These are phyloP conservation scores for Termitomyces eurrhizus DNA, from an alignment of 768 basidiomycete genomes.

Conservation along the genomic window DNA sequence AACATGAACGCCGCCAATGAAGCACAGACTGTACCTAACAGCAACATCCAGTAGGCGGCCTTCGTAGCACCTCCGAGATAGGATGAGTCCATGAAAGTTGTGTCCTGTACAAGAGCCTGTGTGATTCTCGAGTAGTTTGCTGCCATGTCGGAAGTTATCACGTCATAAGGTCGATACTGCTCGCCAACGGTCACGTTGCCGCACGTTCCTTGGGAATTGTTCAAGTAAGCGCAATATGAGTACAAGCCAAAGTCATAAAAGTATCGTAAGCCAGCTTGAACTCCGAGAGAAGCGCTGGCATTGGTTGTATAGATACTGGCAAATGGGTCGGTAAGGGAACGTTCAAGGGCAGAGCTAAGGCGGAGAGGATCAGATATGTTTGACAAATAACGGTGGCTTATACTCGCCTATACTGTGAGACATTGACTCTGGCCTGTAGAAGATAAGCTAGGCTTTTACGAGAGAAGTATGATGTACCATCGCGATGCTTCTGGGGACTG, in stretches of 20 bases:
- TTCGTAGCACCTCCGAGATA: slow-evolving; percentile 62
- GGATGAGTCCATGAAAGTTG: slow-evolving; percentile 55
- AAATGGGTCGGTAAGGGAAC: slow-evolving; percentile 54
- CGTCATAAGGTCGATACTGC: slow-evolving; percentile 61
- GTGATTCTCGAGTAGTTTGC: slow-evolving; percentile 58
- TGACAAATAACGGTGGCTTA: slow-evolving; percentile 1
- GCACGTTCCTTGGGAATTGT: slow-evolving; percentile 56
- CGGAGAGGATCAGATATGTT: neutral
- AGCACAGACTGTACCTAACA: slow-evolving; percentile 67
- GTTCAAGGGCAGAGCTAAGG: slow-evolving; percentile 46
- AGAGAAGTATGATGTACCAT: slow-evolving; percentile 48
- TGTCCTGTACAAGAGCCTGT: slow-evolving; percentile 43
- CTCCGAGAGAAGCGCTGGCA: slow-evolving; percentile 55
- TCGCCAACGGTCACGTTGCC: slow-evolving; percentile 55
- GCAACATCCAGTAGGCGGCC: slow-evolving; percentile 72
- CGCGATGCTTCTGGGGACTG: slow-evolving; percentile 64
- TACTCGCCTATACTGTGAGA: slow-evolving; percentile 66
- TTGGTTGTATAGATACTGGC: slow-evolving; percentile 64
- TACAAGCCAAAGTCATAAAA: slow-evolving; percentile 80
- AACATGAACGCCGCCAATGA: slow-evolving; percentile 65
- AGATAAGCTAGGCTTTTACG: neutral
- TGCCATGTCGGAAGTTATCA: slow-evolving; percentile 64
- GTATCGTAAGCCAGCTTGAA: slow-evolving; percentile 58
- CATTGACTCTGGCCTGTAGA: slow-evolving; percentile 60
- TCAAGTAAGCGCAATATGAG: slow-evolving; percentile 71